Evolutionary conservation across 2,329 filamentous ascomycete genomes (phyloP).

Genomic region (Lasiodiplodia sp.): DNA sequence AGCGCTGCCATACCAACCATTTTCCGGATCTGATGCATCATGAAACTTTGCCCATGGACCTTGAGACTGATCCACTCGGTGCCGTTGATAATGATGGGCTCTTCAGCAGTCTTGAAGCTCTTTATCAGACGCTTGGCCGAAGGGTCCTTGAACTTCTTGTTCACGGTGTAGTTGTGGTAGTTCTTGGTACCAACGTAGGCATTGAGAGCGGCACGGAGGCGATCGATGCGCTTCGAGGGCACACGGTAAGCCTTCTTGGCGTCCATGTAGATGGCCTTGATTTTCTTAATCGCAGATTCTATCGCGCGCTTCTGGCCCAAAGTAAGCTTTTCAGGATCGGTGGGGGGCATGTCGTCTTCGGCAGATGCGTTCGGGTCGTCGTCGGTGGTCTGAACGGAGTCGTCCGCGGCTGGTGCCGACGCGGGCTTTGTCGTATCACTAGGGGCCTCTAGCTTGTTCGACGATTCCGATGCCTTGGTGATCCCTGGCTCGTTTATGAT

Average conservation of each 20-base stretch:
- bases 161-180: constrained; percentile 97
- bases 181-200: constrained; percentile 85
- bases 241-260: constrained; percentile 89
- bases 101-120: constrained; percentile 77
- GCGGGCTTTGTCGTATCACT: constrained; percentile 34
- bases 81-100: constrained; percentile 78
- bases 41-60: constrained; percentile 97
- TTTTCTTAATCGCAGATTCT: constrained; percentile 55
- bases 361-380: constrained; percentile 25
- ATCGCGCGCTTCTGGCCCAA: constrained; percentile 42
- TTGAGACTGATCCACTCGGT: constrained; percentile 96
- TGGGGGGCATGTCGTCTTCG: constrained; percentile 22
- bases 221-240: constrained; percentile 71
- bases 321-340: constrained; percentile 31
- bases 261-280: constrained; percentile 81
- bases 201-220: constrained; percentile 77
- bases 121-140: constrained; percentile 92
- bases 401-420: not conserved
- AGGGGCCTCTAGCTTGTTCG: not conserved
- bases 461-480: not conserved
- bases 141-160: constrained; percentile 81
- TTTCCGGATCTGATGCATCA: constrained; percentile 99
- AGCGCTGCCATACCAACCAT: constrained; percentile 95
- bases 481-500: constrained; percentile 38
- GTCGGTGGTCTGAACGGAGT: constrained; percentile 3